These are phyloP conservation scores for Candida krabiensis DNA, from an alignment of 805 yeast species.

Conservation along the genomic window DNA sequence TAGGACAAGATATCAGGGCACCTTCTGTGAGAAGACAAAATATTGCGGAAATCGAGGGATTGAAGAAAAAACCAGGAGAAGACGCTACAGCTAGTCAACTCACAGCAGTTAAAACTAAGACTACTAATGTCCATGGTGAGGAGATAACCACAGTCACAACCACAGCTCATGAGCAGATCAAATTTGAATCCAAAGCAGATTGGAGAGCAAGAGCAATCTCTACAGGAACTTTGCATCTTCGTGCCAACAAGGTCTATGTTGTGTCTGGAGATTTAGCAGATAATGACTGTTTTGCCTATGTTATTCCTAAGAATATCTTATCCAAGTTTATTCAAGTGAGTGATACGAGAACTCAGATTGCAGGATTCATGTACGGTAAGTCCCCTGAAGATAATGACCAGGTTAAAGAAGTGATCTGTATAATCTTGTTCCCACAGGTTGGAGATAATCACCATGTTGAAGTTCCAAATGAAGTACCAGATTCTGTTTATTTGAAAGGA, in stretches of 20 bases:
- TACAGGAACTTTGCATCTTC: constrained; percentile 65
- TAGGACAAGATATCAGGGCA: constrained; percentile 91
- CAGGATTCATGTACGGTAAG: constrained; percentile 77
- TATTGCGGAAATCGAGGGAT: constrained; percentile 69
- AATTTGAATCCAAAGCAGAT: constrained; percentile 80
- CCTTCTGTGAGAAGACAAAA: constrained; percentile 88
- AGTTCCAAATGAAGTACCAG: constrained; percentile 50
- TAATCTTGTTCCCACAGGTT: constrained; percentile 85
- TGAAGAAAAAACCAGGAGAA: constrained; percentile 39
- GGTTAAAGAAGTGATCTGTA: constrained; percentile 73
- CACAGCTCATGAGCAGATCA: constrained; percentile 78
- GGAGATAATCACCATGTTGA: constrained; percentile 70
- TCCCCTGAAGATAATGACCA: constrained; percentile 70
- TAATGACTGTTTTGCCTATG: constrained; percentile 61
- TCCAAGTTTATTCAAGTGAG: constrained; percentile 76
- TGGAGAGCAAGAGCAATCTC: constrained; percentile 91
- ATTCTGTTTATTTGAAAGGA: constrained; percentile 44
- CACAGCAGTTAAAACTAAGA: constrained; percentile 77
- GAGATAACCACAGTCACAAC: constrained; percentile 94
- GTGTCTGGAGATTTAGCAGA: constrained; percentile 59
- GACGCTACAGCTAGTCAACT: constrained; percentile 48
- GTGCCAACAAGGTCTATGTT: constrained; percentile 74
- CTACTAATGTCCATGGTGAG: constrained; percentile 93
- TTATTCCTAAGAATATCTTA: constrained; percentile 80
- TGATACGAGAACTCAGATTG: constrained; percentile 80